These are phyloP conservation scores for Cucurbita pepo DNA, from an alignment of 306 rosid genomes.

Conservation along the genomic window DNA sequence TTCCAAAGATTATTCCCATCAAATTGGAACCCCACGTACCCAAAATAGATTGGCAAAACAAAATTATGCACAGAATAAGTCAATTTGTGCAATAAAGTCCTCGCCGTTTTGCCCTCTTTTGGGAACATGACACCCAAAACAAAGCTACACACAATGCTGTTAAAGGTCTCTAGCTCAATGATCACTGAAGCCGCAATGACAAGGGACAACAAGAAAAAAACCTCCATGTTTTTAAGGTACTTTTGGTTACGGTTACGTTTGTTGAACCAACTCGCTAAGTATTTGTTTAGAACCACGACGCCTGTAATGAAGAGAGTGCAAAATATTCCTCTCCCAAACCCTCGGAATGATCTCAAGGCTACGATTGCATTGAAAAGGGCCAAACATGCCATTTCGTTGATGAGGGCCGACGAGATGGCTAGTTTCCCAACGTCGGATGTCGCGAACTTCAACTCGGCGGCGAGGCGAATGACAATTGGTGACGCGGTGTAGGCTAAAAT, in stretches of 20 bases:
- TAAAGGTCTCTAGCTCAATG: conserved; percentile 35
- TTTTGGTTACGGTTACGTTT: conserved; percentile 36
- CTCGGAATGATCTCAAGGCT: not conserved
- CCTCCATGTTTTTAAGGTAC: conserved; percentile 54
- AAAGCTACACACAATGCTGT: conserved; percentile 51
- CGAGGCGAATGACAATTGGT: conserved; percentile 67
- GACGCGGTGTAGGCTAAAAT: conserved; percentile 54
- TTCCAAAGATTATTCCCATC: conserved; percentile 22
- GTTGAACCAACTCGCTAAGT: conserved; percentile 54
- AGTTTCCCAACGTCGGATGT: conserved; percentile 51
- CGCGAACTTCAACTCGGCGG: conserved; percentile 45
- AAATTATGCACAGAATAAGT: conserved; percentile 72
- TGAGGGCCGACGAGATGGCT: conserved; percentile 36
- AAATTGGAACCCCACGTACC: conserved; percentile 72
- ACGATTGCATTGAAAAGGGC: conserved; percentile 28
- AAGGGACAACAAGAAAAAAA: conserved; percentile 37
- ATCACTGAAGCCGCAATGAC: conserved; percentile 44
- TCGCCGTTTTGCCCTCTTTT: conserved; percentile 71
- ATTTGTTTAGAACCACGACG: conserved; percentile 12
- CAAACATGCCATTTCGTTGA: conserved; percentile 54
- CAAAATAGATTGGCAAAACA: conserved; percentile 69
- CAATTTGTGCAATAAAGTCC: conserved; percentile 59
- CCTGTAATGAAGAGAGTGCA: not conserved
- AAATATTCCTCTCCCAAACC: not conserved
- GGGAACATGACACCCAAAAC: conserved; percentile 49